Conservation (phyloP, 2,329 filamentous ascomycete genomes). For the Xylaria digitata region DNA sequence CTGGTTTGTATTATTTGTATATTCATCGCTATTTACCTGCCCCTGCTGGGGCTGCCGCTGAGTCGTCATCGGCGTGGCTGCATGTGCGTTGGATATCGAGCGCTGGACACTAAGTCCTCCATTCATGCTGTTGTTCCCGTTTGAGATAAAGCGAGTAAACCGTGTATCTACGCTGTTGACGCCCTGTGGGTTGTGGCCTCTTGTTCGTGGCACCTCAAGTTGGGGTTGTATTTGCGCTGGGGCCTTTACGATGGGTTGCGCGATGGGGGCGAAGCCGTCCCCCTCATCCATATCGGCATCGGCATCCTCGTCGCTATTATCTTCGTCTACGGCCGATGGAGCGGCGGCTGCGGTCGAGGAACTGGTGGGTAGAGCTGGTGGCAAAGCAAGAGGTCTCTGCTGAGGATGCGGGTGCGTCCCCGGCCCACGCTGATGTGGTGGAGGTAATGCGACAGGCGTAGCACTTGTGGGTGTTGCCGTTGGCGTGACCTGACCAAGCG, state of each 20-base stretch:
- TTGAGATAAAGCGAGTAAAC: conserved; percentile 53
- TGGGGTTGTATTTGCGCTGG: conserved; percentile 49
- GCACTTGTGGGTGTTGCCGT: conserved; percentile 42
- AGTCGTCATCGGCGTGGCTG: conserved; percentile 54
- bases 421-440: conserved; percentile 35
- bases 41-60: conserved; percentile 51
- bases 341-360: conserved; percentile 40
- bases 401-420: conserved; percentile 40
- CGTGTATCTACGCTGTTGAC: conserved; percentile 49
- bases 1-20: conserved; percentile 58
- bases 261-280: conserved; percentile 65
- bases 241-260: conserved; percentile 53
- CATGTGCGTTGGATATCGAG: conserved; percentile 60
- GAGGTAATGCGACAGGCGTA: conserved; percentile 33
- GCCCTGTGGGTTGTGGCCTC: conserved; percentile 53
- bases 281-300: conserved; percentile 68
- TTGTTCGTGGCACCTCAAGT: conserved; percentile 58
- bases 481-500: conserved; percentile 55
- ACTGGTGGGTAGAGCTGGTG: conserved; percentile 34
- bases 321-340: conserved; percentile 52
- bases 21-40: conserved; percentile 51
- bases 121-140: conserved; percentile 52
- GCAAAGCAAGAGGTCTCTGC: conserved; percentile 40
- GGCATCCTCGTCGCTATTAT: conserved; percentile 60
- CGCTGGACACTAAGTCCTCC: conserved; percentile 57